Base-by-base conservation (phyloP, 1,284 basidiomycete genomes). In the Clitocybe nebularis region DNA sequence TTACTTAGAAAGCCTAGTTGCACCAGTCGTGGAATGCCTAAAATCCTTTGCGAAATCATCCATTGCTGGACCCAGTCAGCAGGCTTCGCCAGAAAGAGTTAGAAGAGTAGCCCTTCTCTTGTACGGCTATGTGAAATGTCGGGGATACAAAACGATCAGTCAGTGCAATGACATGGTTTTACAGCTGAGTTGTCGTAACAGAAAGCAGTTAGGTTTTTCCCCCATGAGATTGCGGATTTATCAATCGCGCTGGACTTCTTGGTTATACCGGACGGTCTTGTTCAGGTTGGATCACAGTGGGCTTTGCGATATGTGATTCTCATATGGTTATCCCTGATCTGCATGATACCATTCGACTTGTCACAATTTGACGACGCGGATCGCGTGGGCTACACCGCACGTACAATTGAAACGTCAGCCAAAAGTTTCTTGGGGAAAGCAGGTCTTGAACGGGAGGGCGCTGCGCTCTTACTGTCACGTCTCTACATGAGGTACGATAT, bases 111-210 rank as follows among this genome's bases (percentile, higher is more conserved):
- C 89, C 0, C 61, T 67, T 28, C 67, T 95, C 10, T 60, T 98
- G 34, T 94, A 97, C 62, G 70, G 74, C 57, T 90, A 93, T 56
- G 79, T 91, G 59, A 98, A 94, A 61, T 88, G 85, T 34, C 76
- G 96, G 47, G 95, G 96, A 17, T 82, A 89, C 66, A 99, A 99
- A 69, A 84, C 86, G 3, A 88, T 97, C 63, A 81, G 93, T 95
- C 52, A 65, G 86, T 79, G 17, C 47, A 47, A 23, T 28, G 21
- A 44, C 26, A 19, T 39, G 43, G 39, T 29, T 41, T 37, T 8
- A 13, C 30, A n/a, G 33, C n/a, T 41, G 29, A 46, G 22, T 36
- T 30, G 22, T 29, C 44, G 44, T 54, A 42, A 59, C 52, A 52
- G 43, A 49, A 37, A 50, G 36, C 51, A 94, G 93, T 84, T 43